A percentile compares a stretch with the other conserved stretches of the same genome.
Evolutionary conservation across 1,139 yeast species (phyloP).

Genomic region (Zygosaccharomyces pseudobailii): DNA sequence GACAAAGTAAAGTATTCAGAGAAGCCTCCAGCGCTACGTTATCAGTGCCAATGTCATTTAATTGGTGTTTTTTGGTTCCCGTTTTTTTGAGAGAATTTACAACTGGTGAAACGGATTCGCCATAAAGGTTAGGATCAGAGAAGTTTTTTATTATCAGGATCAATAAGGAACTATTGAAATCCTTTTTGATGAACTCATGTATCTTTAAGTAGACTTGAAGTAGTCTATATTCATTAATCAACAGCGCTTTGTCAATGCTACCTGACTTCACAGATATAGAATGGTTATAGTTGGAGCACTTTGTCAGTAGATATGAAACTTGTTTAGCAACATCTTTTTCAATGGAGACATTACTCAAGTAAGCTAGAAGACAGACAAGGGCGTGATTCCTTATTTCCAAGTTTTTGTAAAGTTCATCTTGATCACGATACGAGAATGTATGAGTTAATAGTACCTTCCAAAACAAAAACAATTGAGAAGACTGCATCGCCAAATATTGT

Average conservation of each 20-base stretch:
- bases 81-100: slow-evolving; percentile 19
- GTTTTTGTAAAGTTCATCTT: slow-evolving; percentile 41
- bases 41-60: slow-evolving; percentile 21
- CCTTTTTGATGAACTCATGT: slow-evolving; percentile 39
- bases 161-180: slow-evolving; percentile 43
- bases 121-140: slow-evolving; percentile 37
- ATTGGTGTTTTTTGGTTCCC: slow-evolving; percentile 15
- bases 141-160: slow-evolving; percentile 44
- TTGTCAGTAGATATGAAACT: slow-evolving; percentile 41
- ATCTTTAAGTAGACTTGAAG: slow-evolving; percentile 42
- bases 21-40: slow-evolving; percentile 18
- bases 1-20: slow-evolving; percentile 23
- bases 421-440: slow-evolving; percentile 28
- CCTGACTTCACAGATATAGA: slow-evolving; percentile 25
- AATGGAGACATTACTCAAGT: slow-evolving; percentile 35
- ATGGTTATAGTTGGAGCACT: slow-evolving; percentile 35
- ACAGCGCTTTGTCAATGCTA: slow-evolving; percentile 28
- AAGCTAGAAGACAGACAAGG: slow-evolving; percentile 43
- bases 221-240: slow-evolving; percentile 41
- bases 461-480: slow-evolving; percentile 68
- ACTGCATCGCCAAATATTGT: slow-evolving; percentile 60
- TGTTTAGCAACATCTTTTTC: slow-evolving; percentile 41
- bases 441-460: slow-evolving; percentile 80
- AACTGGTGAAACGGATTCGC: slow-evolving; percentile 23
- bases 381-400: slow-evolving; percentile 46